Base-by-base conservation (phyloP, 306 rosid genomes). In the Acacia melanoxylon region DNA sequence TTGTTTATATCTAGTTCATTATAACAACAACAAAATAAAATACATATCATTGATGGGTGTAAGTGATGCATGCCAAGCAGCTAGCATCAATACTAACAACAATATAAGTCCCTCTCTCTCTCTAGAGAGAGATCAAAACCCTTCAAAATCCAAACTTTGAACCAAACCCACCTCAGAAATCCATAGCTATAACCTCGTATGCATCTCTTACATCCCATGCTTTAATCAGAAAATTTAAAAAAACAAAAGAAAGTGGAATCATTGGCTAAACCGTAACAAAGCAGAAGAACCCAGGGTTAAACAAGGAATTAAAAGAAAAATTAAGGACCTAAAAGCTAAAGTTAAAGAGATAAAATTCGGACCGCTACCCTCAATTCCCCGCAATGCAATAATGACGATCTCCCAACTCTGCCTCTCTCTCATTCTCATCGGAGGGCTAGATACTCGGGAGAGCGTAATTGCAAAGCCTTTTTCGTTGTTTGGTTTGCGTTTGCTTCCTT, bases 361-460 rank as follows among this genome's bases (percentile, higher is more conserved):
- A 95, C 99, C 99, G 95, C 90, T 91, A 90, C 93, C 98, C 99
- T 95, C 97, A 87, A 95, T 95, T 93, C 99, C 99, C 99, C 98
- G 94, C 98, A 51, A 82, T 91, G 99, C 99, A 95, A 93, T 77
- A 84, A 89, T 89, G 33, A 81, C 90, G 87, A 91, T 90, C 92
- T 92, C 92, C 97, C 92, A 73, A 84, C 79, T 92, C 92, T 84
- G 83, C 91, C 75, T 80, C 40, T 58, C 33, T 59, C 46, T 45
- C 48, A n/a, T n/a, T 44, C 12, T 56, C 62, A 20, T 56, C 45
- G n/a, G 54, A 40, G 68, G 44, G 89, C 72, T 79, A 94, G 94
- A 94, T 79, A 75, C 85, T 87, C 86, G 69, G 93, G 94, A 92
- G 94, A 94, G 97, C 83, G 86, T 72, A 90, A 90, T 93, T 93